Conservation (phyloP, 1,284 basidiomycete species). For the Moesziomyces aphidis region DNA sequence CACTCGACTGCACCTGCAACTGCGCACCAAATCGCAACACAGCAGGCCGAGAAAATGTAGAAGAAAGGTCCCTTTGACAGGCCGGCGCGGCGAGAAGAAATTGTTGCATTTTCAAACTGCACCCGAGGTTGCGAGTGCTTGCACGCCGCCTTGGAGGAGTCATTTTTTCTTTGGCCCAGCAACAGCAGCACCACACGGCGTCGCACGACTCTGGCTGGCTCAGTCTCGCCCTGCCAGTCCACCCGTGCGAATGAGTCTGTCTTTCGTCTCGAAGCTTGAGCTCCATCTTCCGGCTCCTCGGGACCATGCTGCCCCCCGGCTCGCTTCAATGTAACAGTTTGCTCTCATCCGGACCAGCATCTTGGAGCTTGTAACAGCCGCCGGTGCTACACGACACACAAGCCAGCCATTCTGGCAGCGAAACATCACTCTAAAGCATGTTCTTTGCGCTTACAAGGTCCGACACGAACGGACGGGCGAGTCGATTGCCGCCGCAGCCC, state of each 20-base stretch:
- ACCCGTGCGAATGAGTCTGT: neutral
- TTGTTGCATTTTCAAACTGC: slow-evolving; percentile 3
- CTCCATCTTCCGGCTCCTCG: neutral
- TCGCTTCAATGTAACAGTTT: neutral
- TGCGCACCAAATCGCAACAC: neutral
- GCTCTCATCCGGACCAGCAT: neutral
- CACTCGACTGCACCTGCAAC: neutral
- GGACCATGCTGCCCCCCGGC: neutral
- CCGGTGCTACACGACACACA: neutral
- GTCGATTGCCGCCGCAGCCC: too few relatives aligned
- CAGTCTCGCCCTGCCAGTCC: too few relatives aligned
- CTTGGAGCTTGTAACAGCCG: neutral
- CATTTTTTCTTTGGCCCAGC: slow-evolving; percentile 25
- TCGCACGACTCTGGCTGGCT: neutral
- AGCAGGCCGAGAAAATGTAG: neutral
- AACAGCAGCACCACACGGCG: neutral
- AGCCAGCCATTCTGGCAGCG: neutral
- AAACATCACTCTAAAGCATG: slow-evolving; percentile 14
- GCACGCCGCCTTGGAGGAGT: slow-evolving; percentile 11
- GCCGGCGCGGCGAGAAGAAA: slow-evolving; percentile 2
- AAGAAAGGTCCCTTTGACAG: neutral
- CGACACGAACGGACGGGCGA: slow-evolving; percentile 4
- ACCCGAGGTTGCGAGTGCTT: too few relatives aligned
- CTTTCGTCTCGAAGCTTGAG: too few relatives aligned
- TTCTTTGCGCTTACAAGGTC: slow-evolving; percentile 13